Conservation (phyloP, 2,329 filamentous ascomycete genomes). For the Polychaeton citri region DNA sequence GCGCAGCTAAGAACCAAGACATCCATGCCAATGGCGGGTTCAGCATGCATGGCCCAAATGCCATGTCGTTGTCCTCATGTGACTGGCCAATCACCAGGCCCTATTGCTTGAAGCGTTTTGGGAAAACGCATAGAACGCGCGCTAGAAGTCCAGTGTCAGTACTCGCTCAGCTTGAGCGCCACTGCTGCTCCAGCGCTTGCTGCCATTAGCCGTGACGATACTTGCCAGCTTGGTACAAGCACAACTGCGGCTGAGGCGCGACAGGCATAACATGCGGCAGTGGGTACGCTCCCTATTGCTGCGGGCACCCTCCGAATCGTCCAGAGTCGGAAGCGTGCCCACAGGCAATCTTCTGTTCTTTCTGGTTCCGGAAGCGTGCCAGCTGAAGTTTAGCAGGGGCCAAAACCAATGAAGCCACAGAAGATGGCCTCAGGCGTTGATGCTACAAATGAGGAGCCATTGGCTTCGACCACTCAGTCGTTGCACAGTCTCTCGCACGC, state of each 20-base stretch:
- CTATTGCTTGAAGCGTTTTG: too few species aligned
- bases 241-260: too few species aligned
- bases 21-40: too few species aligned
- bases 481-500: neutral
- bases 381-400: neutral
- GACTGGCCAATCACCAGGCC: neutral
- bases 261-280: neutral
- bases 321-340: neutral
- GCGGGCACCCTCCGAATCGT: neutral
- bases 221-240: neutral
- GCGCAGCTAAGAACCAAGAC: too few species aligned
- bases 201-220: neutral
- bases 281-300: neutral
- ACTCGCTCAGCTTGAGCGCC: neutral
- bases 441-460: neutral
- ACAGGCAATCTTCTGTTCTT: neutral
- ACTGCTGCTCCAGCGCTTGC: neutral
- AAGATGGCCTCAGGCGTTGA: neutral
- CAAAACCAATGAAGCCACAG: neutral
- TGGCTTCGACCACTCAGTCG: neutral
- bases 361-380: neutral
- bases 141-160: neutral
- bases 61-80: too few species aligned
- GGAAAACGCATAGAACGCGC: neutral
- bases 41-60: too few species aligned